Evolutionary conservation across 352 stramenopile species (phyloP).

Genomic region (Phytophthora sojae): DNA sequence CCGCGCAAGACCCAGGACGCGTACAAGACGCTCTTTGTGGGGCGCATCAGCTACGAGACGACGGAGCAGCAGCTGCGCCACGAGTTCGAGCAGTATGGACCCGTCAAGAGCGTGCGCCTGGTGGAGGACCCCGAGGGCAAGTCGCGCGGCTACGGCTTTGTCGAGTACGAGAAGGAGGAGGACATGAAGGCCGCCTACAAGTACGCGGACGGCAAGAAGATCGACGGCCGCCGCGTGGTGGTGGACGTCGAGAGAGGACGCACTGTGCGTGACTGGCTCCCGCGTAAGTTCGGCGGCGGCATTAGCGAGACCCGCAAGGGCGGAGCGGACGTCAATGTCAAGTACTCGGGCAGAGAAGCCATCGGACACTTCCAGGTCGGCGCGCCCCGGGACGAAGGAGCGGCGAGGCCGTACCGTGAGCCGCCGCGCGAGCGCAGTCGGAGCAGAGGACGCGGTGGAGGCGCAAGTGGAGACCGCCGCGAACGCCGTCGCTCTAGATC

Average conservation of each 20-base stretch:
- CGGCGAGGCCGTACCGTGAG: constrained; percentile 30
- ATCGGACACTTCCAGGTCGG: constrained; percentile 46
- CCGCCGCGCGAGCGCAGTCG: constrained; percentile 42
- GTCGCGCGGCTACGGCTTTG: constrained; percentile 96
- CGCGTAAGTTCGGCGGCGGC: constrained; percentile 94
- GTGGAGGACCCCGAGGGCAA: constrained; percentile 92
- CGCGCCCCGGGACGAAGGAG: constrained; percentile 40
- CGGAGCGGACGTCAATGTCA: constrained; percentile 83
- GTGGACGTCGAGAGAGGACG: constrained; percentile 98
- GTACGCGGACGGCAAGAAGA: constrained; percentile 94
- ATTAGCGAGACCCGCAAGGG: constrained; percentile 91
- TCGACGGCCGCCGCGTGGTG: constrained; percentile 96
- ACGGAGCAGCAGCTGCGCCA: constrained; percentile 97
- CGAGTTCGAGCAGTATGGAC: constrained; percentile 96
- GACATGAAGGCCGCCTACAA: constrained; percentile 97
- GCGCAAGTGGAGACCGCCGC: constrained; percentile 31
- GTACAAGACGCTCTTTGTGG: constrained; percentile 99
- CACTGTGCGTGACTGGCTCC: constrained; percentile 97
- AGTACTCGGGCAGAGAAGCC: constrained; percentile 81
- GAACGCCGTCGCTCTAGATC: constrained; percentile 35
- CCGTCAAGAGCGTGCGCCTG: constrained; percentile 90
- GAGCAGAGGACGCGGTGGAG: constrained; percentile 50
- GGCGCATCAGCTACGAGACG: constrained; percentile 97
- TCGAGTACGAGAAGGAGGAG: constrained; percentile 98
- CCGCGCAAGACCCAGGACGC: constrained; percentile 87